These are phyloP conservation scores for Miscanthus lutarioriparius DNA, from an alignment of 176 grass and related monocot species.

Conservation along the genomic window DNA sequence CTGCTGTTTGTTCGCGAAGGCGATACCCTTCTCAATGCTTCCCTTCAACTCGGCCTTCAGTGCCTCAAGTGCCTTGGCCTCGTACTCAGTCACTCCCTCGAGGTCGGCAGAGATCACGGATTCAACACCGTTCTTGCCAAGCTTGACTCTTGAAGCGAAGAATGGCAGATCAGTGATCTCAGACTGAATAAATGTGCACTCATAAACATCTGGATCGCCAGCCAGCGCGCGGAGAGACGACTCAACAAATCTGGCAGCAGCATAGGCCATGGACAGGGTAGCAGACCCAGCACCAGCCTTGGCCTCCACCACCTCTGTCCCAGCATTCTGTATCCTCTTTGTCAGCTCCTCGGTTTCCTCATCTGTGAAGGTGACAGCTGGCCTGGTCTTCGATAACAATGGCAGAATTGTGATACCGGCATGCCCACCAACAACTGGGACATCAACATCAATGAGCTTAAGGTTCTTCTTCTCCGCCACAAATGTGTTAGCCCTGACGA, in stretches of 20 bases:
- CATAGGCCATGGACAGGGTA: slow-evolving; percentile 84
- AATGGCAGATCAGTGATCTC: slow-evolving; percentile 71
- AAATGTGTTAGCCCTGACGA: slow-evolving; percentile 81
- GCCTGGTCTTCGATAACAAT: slow-evolving; percentile 66
- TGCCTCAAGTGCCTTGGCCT: slow-evolving; percentile 64
- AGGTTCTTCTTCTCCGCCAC: slow-evolving; percentile 78
- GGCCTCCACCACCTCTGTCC: slow-evolving; percentile 83
- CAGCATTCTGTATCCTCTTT: slow-evolving; percentile 78
- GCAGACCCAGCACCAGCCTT: slow-evolving; percentile 84
- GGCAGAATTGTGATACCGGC: slow-evolving; percentile 81
- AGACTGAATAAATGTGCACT: slow-evolving; percentile 73
- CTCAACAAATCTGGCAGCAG: slow-evolving; percentile 74
- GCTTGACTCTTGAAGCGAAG: slow-evolving; percentile 78
- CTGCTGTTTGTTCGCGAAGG: slow-evolving; percentile 53
- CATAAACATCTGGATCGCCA: slow-evolving; percentile 79
- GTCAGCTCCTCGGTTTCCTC: slow-evolving; percentile 65
- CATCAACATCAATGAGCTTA: slow-evolving; percentile 76
- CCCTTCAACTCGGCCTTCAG: slow-evolving; percentile 73
- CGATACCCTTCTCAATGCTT: slow-evolving; percentile 79
- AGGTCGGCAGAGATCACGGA: slow-evolving; percentile 51
- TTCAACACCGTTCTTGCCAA: slow-evolving; percentile 75
- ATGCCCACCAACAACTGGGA: slow-evolving; percentile 83
- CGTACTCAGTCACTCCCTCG: slow-evolving; percentile 65
- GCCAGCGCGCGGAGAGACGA: slow-evolving; percentile 64
- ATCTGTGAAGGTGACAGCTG: slow-evolving; percentile 62